Evolutionary conservation across 352 stramenopile species (phyloP).

Genomic region (Lagenidium sp.): DNA sequence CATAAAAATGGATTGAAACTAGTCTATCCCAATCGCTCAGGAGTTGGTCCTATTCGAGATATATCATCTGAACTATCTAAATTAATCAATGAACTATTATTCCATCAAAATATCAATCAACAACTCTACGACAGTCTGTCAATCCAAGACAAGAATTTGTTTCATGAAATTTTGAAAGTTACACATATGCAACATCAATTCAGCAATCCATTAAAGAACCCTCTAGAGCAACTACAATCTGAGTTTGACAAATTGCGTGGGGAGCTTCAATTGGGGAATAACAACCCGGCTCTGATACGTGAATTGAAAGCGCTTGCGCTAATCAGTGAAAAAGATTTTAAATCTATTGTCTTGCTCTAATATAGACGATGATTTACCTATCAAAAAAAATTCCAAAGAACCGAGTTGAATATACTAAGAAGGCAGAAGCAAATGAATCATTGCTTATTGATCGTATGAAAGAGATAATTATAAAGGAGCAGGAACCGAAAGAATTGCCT

Average conservation of each 20-base stretch:
- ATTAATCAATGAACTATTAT: background rate
- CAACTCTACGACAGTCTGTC: background rate
- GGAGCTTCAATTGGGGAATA: background rate
- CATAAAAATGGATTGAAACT: background rate
- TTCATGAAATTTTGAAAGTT: background rate
- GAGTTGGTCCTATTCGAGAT: background rate
- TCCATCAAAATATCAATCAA: background rate
- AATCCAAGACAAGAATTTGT: background rate
- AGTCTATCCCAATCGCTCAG: background rate
- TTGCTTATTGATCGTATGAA: background rate
- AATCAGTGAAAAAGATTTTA: background rate
- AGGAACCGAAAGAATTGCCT: too few relatives aligned
- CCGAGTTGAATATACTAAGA: too few relatives aligned
- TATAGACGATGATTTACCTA: background rate
- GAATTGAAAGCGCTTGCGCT: background rate
- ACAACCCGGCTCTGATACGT: background rate
- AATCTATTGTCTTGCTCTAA: background rate
- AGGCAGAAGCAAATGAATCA: background rate
- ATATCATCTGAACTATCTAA: background rate
- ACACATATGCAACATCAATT: background rate
- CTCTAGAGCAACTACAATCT: background rate
- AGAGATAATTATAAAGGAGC: background rate
- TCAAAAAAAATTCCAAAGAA: background rate
- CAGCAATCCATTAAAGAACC: background rate
- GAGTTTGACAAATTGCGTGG: background rate